Conservation (phyloP, 352 stramenopile species). For the Aphanomyces invadans region DNA sequence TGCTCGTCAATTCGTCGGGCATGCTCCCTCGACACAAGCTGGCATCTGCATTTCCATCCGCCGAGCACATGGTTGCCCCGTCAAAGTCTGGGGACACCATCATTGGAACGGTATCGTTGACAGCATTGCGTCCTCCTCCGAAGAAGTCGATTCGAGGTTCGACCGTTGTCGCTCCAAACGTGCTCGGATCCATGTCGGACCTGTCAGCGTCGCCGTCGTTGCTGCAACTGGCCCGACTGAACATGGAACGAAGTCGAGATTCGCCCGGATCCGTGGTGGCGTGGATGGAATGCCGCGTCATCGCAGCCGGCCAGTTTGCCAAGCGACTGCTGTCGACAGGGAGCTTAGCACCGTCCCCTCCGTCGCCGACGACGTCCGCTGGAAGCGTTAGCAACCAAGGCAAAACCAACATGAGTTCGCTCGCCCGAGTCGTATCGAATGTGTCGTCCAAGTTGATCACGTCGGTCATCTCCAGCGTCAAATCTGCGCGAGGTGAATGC, state of each 20-base stretch:
- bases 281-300: neutral
- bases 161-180: neutral
- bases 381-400: too few relatives aligned
- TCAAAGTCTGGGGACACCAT: neutral
- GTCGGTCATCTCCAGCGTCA: too few relatives aligned
- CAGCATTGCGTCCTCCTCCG: neutral
- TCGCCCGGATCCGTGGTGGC: neutral
- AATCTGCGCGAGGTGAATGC: too few relatives aligned
- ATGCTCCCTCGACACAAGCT: neutral
- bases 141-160: neutral
- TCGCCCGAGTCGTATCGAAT: too few relatives aligned
- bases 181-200: neutral
- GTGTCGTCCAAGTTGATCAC: too few relatives aligned
- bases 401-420: too few relatives aligned
- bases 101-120: neutral
- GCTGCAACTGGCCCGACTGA: neutral
- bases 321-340: neutral
- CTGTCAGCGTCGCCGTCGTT: neutral
- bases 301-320: too few relatives aligned
- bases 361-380: neutral
- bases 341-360: neutral
- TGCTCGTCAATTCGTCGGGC: neutral
- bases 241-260: neutral
- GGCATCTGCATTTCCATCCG: too few relatives aligned
- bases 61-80: too few relatives aligned